Evolutionary conservation across 192 early-diverging fungal genomes (phyloP).

Genomic region (Coemansia sp.): DNA sequence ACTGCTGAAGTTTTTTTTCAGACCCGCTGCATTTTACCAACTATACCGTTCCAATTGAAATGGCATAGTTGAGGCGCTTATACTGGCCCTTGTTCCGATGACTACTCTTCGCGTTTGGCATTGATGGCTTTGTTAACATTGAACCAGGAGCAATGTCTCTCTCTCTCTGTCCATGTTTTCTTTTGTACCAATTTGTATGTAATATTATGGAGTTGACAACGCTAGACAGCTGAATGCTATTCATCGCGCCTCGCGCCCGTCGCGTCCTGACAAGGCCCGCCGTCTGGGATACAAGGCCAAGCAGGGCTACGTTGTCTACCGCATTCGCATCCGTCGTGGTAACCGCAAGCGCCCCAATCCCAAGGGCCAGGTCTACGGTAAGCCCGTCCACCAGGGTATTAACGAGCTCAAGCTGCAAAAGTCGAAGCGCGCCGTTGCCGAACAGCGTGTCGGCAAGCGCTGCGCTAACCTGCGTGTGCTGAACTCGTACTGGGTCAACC

Average conservation of each 20-base stretch:
- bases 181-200: constrained; percentile 3
- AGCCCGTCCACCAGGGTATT: constrained; percentile 97
- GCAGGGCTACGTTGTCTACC: constrained; percentile 99
- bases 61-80: constrained; percentile 56
- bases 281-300: constrained; percentile 99
- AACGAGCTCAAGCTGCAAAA: constrained; percentile 99
- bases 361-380: constrained; percentile 99
- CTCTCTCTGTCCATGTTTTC: background rate
- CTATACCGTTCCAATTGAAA: constrained; percentile 20
- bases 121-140: constrained; percentile 44
- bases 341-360: constrained; percentile 94
- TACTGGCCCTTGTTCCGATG: constrained; percentile 56
- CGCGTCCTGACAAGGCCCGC: constrained; percentile 98
- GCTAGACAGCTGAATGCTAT: constrained; percentile 95
- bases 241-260: constrained; percentile 97
- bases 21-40: constrained; percentile 50
- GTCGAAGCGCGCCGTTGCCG: constrained; percentile 89
- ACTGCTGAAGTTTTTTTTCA: background rate
- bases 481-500: constrained; percentile 99
- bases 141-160: background rate
- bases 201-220: background rate
- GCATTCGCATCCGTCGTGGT: constrained; percentile 98
- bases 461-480: constrained; percentile 98
- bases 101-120: constrained; percentile 32
- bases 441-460: constrained; percentile 97